These are phyloP conservation scores for Actinomucor elegans DNA, from an alignment of 371 early-diverging fungal genomes.

Conservation along the genomic window DNA sequence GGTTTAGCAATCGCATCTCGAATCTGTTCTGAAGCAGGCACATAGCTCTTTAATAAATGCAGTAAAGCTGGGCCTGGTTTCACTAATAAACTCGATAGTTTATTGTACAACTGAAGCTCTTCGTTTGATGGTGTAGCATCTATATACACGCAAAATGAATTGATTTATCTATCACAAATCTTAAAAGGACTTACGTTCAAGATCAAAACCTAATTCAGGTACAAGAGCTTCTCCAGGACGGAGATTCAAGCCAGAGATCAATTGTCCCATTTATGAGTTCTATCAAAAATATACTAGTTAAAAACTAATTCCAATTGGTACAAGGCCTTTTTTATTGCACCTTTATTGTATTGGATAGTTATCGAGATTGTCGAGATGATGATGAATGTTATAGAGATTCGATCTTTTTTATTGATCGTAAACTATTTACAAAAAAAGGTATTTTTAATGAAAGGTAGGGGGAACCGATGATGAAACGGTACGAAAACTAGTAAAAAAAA, in stretches of 20 bases:
- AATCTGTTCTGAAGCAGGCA: slow-evolving; percentile 37
- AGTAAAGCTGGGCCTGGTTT: slow-evolving; percentile 49
- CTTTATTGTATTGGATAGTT: no score
- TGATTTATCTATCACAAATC: neutral
- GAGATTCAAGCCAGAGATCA: slow-evolving; percentile 43
- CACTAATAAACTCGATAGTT: slow-evolving; percentile 43
- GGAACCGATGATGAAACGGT: neutral
- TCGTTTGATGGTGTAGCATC: slow-evolving; percentile 53
- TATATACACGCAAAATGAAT: slow-evolving; percentile 15
- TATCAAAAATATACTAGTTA: neutral
- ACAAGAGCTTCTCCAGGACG: slow-evolving; percentile 40
- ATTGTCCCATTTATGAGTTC: slow-evolving; percentile 34
- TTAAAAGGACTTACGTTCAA: slow-evolving; percentile 36
- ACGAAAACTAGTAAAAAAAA: neutral
- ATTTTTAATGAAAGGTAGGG: slow-evolving; percentile 7
- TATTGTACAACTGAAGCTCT: slow-evolving; percentile 53
- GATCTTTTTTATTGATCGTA: neutral
- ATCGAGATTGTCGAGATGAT: neutral
- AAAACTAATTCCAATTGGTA: neutral
- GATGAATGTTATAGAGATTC: neutral
- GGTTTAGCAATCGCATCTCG: slow-evolving; percentile 81
- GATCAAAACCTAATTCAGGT: slow-evolving; percentile 52
- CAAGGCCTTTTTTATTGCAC: neutral
- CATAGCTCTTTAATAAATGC: slow-evolving; percentile 54
- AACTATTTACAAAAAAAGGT: neutral